phyloP scores from a whole-genome alignment of 2,329 filamentous ascomycete species.

The Cytospora piceicola region DNA sequence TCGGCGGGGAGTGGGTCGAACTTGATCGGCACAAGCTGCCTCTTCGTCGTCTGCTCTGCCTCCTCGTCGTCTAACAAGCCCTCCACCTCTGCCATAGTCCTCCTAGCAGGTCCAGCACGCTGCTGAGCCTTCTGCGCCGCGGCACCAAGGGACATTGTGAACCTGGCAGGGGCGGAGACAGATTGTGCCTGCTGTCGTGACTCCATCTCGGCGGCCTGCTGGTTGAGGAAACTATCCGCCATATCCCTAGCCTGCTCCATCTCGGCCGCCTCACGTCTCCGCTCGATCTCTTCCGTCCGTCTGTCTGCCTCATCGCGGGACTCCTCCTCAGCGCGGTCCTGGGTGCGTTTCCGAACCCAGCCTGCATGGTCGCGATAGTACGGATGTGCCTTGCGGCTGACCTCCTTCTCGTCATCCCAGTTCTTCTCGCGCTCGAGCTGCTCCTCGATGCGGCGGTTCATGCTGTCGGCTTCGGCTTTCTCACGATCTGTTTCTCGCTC shows the following conservation, averaged over 20 bases:
- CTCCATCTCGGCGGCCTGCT: conserved; percentile 78
- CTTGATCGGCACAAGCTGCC: conserved; percentile 80
- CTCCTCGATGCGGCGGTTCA: conserved; percentile 69
- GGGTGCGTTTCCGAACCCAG: conserved; percentile 81
- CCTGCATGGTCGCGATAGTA: conserved; percentile 87
- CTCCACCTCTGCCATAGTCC: conserved; percentile 92
- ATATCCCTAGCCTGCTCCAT: conserved; percentile 79
- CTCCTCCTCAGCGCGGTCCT: conserved; percentile 74
- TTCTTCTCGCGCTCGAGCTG: conserved; percentile 65
- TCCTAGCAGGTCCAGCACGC: conserved; percentile 61
- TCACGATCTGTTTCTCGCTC: conserved; percentile 84
- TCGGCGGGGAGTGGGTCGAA: conserved; percentile 69
- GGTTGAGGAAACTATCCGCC: conserved; percentile 89
- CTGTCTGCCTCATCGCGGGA: conserved; percentile 83
- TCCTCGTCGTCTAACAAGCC: conserved; percentile 95
- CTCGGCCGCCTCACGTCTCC: conserved; percentile 68
- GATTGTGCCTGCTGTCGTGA: conserved; percentile 46
- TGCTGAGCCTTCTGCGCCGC: conserved; percentile 75
- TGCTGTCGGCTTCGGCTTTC: conserved; percentile 70
- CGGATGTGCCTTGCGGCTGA: conserved; percentile 69
- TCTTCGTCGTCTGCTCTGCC: conserved; percentile 70
- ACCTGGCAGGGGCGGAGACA: conserved; percentile 68
- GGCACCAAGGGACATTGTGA: conserved; percentile 91
- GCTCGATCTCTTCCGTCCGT: conserved; percentile 75
- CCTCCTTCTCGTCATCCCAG: conserved; percentile 93